A percentile compares a stretch with the other conserved stretches of the same genome.
phyloP scores from a whole-genome alignment of 2,329 filamentous ascomycete genomes.

The Dactylellina parvicollis region DNA sequence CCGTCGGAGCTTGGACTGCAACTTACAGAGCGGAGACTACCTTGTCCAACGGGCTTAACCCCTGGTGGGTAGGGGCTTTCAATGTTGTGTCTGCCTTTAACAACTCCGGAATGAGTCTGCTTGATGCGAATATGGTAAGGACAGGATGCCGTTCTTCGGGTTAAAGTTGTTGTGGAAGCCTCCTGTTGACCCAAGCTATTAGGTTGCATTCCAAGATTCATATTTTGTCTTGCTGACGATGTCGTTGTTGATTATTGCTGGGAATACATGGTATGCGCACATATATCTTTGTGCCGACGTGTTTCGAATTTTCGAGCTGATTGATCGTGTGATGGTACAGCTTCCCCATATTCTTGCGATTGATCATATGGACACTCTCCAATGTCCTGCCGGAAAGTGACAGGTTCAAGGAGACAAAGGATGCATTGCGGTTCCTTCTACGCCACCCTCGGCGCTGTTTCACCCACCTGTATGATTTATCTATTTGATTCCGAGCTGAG shows the following conservation, averaged over 20 bases:
- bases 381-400: slow-evolving; percentile 60
- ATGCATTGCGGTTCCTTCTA: slow-evolving; percentile 64
- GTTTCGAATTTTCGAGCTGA: not conserved
- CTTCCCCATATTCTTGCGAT: slow-evolving; percentile 67
- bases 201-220: slow-evolving; percentile 67
- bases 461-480: slow-evolving; percentile 63
- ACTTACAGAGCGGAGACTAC: slow-evolving; percentile 66
- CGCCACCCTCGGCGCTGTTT: slow-evolving; percentile 69
- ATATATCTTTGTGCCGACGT: not conserved
- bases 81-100: slow-evolving; percentile 75
- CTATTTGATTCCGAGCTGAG: not conserved
- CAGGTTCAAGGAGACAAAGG: slow-evolving; percentile 59
- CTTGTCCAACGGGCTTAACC: slow-evolving; percentile 69
- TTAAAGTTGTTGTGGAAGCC: not conserved
- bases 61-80: slow-evolving; percentile 76
- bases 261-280: slow-evolving; percentile 62
- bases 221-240: slow-evolving; percentile 55
- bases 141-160: slow-evolving; percentile 17
- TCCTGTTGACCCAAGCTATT: slow-evolving; percentile 3
- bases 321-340: not conserved
- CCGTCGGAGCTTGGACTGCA: slow-evolving; percentile 71
- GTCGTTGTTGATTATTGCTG: slow-evolving; percentile 56
- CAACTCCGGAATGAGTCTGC: slow-evolving; percentile 75
- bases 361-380: slow-evolving; percentile 67
- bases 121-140: slow-evolving; percentile 73